Evolutionary conservation across 2,329 filamentous ascomycete genomes (phyloP).

Genomic region (Penicillium capsulatum): DNA sequence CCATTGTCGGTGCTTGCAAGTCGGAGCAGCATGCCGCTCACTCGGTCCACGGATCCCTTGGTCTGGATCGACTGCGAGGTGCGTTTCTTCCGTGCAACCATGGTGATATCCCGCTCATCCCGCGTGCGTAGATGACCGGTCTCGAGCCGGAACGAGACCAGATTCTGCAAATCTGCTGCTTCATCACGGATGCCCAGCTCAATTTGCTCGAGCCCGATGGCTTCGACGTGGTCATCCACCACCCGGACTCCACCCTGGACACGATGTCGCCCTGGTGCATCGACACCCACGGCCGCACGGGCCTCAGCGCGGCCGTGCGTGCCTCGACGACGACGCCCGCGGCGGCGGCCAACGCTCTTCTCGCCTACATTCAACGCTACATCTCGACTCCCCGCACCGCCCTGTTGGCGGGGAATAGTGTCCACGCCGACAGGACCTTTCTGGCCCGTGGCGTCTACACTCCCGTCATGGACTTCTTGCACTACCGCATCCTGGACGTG

Average conservation of each 20-base stretch:
- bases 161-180: conserved; percentile 88
- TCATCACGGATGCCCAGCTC: conserved; percentile 78
- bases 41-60: conserved; percentile 59
- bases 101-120: conserved; percentile 1
- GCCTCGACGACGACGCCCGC: conserved; percentile 68
- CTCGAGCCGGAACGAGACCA: conserved; percentile 72
- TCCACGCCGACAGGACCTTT: conserved; percentile 85
- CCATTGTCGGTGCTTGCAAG: not conserved
- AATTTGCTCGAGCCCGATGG: conserved; percentile 70
- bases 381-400: conserved; percentile 64
- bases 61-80: conserved; percentile 84
- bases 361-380: conserved; percentile 71
- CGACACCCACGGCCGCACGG: conserved; percentile 71
- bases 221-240: conserved; percentile 76
- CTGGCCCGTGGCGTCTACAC: conserved; percentile 70
- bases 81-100: conserved; percentile 11
- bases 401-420: conserved; percentile 84
- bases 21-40: conserved; percentile 37
- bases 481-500: conserved; percentile 89
- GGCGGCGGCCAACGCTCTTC: conserved; percentile 66
- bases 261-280: conserved; percentile 89
- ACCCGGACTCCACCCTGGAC: conserved; percentile 64
- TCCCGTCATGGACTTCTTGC: conserved; percentile 68
- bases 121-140: conserved; percentile 74
- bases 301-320: conserved; percentile 72